Base-by-base conservation (phyloP, 139 green algal species). In the Coelastrella sp. region DNA sequence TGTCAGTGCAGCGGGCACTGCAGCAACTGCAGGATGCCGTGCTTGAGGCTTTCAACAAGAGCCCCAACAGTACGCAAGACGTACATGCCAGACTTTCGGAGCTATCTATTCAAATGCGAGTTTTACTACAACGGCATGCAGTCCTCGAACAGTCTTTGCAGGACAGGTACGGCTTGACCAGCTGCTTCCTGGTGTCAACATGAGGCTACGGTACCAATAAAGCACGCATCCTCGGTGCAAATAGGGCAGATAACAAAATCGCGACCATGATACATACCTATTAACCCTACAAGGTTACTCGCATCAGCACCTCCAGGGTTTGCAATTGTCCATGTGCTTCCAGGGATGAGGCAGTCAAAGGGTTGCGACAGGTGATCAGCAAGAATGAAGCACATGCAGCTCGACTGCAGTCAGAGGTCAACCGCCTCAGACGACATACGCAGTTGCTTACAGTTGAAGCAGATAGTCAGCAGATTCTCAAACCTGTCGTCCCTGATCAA, bases 341-440 rank as follows among this genome's bases (percentile, higher is more conserved):
- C 76, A 83, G 57, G 76, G 25, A 4, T 11, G 37, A 63, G 3
- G 63, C 60, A 40, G 78, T 59, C 60, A 68, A 43, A 3, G 78
- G 60, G 13, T 30, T 84, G 60, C 60, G 40, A 25, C 64, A 62
- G 17, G 72, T 88, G 0, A 40, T 84, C 3, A 48, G 30, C 8
- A 84, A 73, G 41, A 85, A 85, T 59, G 87, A 90, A 69, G 62
- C 77, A 27, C 83, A 88, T 25, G 48, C 32, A n/a, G 87, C 72
- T 2, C 77, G 87, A 2, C 32, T 90, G 62, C 77, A 64, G 4
- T 81, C 77, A 35, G 83, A 90, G 48, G 30, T 73, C 35, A 40
- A 30, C 38, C 43, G 78, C 60, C 30, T 73, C 40, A 41, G 60
- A 6, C 40, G 64, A 43, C 35, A 35, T 50, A 6, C 41, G 60